Evolutionary conservation across 768 basidiomycete genomes (phyloP).

Genomic region (Glaciozyma antarctica): DNA sequence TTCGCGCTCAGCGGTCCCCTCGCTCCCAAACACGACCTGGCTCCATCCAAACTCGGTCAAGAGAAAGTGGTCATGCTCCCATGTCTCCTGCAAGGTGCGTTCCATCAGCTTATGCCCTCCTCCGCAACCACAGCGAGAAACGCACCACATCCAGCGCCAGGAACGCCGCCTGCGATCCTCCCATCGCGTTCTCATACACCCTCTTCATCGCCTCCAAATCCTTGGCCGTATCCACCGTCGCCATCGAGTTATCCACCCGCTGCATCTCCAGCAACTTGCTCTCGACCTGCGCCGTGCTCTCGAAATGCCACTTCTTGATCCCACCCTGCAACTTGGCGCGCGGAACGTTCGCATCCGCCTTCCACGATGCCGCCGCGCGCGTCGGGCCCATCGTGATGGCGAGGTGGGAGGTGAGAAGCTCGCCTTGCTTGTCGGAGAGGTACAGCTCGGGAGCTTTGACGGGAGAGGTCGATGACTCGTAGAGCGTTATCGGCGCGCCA

Average conservation of each 20-base stretch:
- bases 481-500: neutral
- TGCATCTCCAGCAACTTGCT: slow-evolving; percentile 10
- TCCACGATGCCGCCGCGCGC: slow-evolving; percentile 10
- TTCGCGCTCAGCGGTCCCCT: slow-evolving; percentile 39
- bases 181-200: neutral
- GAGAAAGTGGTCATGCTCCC: slow-evolving; percentile 63
- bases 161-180: neutral
- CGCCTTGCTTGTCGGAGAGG: neutral
- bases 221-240: neutral
- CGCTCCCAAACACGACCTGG: slow-evolving; percentile 46
- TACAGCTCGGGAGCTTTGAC: slow-evolving; percentile 13
- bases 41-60: slow-evolving; percentile 81
- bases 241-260: slow-evolving; percentile 4
- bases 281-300: slow-evolving; percentile 1
- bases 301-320: too few species aligned
- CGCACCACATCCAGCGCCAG: slow-evolving; percentile 60
- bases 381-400: slow-evolving; percentile 14
- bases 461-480: neutral
- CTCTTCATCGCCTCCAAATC: slow-evolving; percentile 5
- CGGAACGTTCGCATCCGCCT: neutral
- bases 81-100: slow-evolving; percentile 44
- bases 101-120: neutral
- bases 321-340: too few species aligned
- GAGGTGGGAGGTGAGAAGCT: slow-evolving; percentile 1
- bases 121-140: neutral